Conservation (phyloP, 257 asterid genomes). For the Scutellaria galericulata region DNA sequence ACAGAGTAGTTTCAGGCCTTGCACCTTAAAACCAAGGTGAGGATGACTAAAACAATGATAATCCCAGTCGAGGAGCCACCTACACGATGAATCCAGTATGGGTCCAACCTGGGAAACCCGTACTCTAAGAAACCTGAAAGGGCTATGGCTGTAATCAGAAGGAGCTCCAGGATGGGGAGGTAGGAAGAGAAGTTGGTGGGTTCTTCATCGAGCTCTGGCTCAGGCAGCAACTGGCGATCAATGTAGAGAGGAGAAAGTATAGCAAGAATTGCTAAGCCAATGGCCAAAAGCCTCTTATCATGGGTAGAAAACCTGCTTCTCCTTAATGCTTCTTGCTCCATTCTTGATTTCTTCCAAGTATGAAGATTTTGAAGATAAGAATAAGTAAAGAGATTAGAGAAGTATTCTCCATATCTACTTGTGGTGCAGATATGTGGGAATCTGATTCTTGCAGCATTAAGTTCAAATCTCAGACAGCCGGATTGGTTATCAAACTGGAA, state of each 20-base stretch:
- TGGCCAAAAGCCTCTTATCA: slow-evolving; percentile 53
- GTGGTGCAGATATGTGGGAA: slow-evolving; percentile 46
- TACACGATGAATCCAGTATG: slow-evolving; percentile 53
- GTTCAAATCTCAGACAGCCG: slow-evolving; percentile 22
- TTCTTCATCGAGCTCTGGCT: slow-evolving; percentile 53
- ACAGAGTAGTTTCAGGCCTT: slow-evolving; percentile 30
- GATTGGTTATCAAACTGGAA: neutral
- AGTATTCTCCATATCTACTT: slow-evolving; percentile 25
- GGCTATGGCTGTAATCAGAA: slow-evolving; percentile 45
- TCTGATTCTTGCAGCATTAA: slow-evolving; percentile 55
- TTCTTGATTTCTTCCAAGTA: slow-evolving; percentile 19
- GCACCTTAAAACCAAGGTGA: slow-evolving; percentile 46
- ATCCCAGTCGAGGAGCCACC: slow-evolving; percentile 57
- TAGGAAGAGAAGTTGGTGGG: slow-evolving; percentile 37
- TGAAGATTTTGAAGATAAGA: slow-evolving; percentile 37
- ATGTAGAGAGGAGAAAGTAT: slow-evolving; percentile 60
- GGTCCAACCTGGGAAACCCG: slow-evolving; percentile 45
- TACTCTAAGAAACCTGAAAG: slow-evolving; percentile 45
- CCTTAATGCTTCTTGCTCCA: slow-evolving; percentile 44
- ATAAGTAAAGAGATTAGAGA: slow-evolving; percentile 20
- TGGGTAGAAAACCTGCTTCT: slow-evolving; percentile 50
- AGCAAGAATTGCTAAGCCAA: slow-evolving; percentile 54
- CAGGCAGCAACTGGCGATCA: slow-evolving; percentile 40
- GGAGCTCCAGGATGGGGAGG: slow-evolving; percentile 51
- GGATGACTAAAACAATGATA: slow-evolving; percentile 38